Conservation (phyloP, 805 yeast species). For the Zygosaccharomyces pseudorouxii region DNA sequence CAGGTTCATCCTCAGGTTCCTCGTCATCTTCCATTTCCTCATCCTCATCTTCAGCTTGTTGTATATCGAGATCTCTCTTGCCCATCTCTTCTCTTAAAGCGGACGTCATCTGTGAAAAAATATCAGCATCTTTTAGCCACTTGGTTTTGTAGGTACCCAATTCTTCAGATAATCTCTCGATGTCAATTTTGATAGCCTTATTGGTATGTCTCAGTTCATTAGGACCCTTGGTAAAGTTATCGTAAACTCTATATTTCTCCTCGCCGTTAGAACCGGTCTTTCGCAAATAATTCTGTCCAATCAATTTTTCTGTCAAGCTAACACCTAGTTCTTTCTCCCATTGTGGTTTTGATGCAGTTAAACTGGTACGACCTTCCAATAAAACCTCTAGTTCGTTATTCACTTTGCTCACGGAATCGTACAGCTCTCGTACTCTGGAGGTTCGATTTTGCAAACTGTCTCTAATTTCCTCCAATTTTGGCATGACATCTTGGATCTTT, state of each 20-base stretch:
- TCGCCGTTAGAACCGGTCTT: conserved; percentile 10
- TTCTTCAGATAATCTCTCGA: conserved; percentile 22
- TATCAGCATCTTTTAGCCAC: conserved; percentile 32
- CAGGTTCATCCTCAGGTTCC: conserved; percentile 13
- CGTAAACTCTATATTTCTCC: conserved; percentile 22
- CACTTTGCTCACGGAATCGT: conserved; percentile 21
- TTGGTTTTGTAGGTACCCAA: conserved; percentile 23
- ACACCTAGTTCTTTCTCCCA: conserved; percentile 30
- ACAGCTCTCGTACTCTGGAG: conserved; percentile 22
- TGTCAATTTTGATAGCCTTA: conserved; percentile 23
- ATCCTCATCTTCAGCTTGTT: conserved; percentile 9
- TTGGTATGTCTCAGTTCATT: conserved; percentile 26
- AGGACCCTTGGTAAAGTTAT: conserved; percentile 28
- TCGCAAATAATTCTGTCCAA: conserved; percentile 20
- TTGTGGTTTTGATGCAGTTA: conserved; percentile 23
- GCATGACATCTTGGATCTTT: conserved; percentile 12
- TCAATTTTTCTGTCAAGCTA: conserved; percentile 21
- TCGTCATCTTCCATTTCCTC: conserved; percentile 17
- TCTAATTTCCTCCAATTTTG: conserved; percentile 15
- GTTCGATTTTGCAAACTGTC: conserved; percentile 19
- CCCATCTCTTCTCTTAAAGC: conserved; percentile 26
- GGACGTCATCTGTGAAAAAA: conserved; percentile 26
- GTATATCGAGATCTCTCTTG: conserved; percentile 18
- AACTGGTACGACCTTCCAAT: conserved; percentile 21
- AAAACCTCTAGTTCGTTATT: conserved; percentile 26